Base-by-base conservation (phyloP, 1,284 basidiomycete species). In the Volvariella surrecta region DNA sequence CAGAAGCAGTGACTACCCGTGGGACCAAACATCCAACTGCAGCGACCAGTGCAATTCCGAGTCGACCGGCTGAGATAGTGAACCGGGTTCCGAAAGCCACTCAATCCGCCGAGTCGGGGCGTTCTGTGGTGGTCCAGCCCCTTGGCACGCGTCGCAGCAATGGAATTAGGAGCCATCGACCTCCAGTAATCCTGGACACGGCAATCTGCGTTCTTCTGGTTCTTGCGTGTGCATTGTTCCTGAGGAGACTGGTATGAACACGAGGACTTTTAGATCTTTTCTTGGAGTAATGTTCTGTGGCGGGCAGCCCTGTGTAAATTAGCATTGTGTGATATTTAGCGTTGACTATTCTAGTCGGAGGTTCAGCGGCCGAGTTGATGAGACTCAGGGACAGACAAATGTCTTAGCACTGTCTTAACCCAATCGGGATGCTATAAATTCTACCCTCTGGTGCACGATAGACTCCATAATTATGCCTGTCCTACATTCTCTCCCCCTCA, bases 171-270 rank as follows among this genome's bases (percentile, higher is more conserved):
- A 30, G 42, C 9, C 48, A 50, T 28, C 68, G 70, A 42, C 71
- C 81, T n/a, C 77, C 79, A n/a, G 53, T 82, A 24, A 54, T 82
- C 19, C 62, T 86, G 18, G 82, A 86, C 57, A 75, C 73, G 4
- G 74, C 74, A 20, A 86, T 86, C 46, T 79, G 80, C 57, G 66
- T 84, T 38, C 62, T 85, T 22, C 60, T 86, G 11, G 76, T 80
- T 7, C 58, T 85, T 40, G 68, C 79, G 40, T 71, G 79, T 52
- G 76, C 73, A 21, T 67, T 86, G 40, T 63, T 85, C 37, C 80
- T 71, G 52, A 69, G 77, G 46, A 67, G 80, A 53, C 60, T 83
- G 49, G 61, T 77, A 48, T 82, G 60, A 69, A 37, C 15, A 34
- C 35, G 49, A 45, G 32, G 52, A 28, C 38, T 17, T n/a, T 11